These are phyloP conservation scores for Coprinopsis cinerea DNA, from an alignment of 768 basidiomycete species.

Conservation along the genomic window DNA sequence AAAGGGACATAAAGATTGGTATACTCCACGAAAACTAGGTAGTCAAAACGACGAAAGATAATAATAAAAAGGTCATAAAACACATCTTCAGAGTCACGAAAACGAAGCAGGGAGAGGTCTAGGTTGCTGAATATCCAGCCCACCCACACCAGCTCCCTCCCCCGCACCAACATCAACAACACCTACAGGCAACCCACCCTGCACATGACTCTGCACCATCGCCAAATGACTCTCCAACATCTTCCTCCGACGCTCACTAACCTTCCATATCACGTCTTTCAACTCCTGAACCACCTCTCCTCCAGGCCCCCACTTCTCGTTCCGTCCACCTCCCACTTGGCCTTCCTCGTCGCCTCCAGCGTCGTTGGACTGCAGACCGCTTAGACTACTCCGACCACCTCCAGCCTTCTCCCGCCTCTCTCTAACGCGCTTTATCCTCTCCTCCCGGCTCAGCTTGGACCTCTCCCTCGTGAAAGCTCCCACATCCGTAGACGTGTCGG, in stretches of 20 bases:
- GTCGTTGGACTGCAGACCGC: too few species aligned
- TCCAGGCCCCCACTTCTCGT: slow-evolving; percentile 67
- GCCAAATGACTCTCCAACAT: slow-evolving; percentile 25
- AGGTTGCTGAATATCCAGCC: too few species aligned
- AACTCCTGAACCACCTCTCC: slow-evolving; percentile 81
- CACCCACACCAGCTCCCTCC: too few species aligned
- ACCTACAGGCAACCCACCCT: not conserved
- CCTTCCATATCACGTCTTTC: slow-evolving; percentile 85
- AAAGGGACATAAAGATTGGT: too few species aligned
- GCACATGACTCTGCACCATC: not conserved
- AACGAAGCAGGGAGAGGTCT: too few species aligned
- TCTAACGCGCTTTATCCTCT: slow-evolving; percentile 60
- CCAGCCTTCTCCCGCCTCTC: slow-evolving; percentile 41
- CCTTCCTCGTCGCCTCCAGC: slow-evolving; percentile 12
- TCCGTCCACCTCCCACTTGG: slow-evolving; percentile 15
- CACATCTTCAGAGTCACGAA: too few species aligned
- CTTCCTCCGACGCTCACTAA: slow-evolving; percentile 61
- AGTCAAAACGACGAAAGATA: too few species aligned
- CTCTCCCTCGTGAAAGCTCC: slow-evolving; percentile 46
- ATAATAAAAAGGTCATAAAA: too few species aligned
- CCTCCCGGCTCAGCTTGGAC: slow-evolving; percentile 65
- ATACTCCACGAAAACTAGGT: too few species aligned
- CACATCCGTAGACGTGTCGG: slow-evolving; percentile 39
- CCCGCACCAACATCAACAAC: not conserved
- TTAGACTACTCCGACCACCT: slow-evolving; percentile 24